Evolutionary conservation across 2,329 filamentous ascomycete genomes (phyloP), one percentile per base, ranked within the genome.

Genomic region (Stagonosporopsis chrysanthemi): DNA sequence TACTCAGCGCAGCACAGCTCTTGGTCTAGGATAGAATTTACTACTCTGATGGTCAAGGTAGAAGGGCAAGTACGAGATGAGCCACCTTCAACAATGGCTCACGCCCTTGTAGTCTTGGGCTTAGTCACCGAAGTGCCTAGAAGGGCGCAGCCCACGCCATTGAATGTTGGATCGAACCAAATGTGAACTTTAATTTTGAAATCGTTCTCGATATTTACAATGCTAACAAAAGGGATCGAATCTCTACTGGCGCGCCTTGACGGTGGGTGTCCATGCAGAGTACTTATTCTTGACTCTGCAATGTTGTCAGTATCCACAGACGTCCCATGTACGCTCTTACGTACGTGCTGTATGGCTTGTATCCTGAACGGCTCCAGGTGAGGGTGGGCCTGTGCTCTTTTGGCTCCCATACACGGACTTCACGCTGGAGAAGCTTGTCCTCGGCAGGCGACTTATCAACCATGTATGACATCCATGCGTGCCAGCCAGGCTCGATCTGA

Each of bases 401-500:
- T 58, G 88, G 83, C 76, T 97, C 92, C 90, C 93, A 98, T 35
- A 82, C 77, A 61, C 92, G 86, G 43, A 87, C 78, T 66, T 86
- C 83, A 49, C 87, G 81, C 69, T 87, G 84, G 62, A 96, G 73
- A 61, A 95, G 77, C 49, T 88, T 81, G 76, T 99, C 95, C 72
- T 89, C 79, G 35, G 83, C 86, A 1, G 95, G 95, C 35, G 94
- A 88, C 79, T 90, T 90, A 79, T 98, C 92, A 70, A 97, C 88
- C 80, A 88, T 82, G 81, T 99, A 98, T 65, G 92, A 92, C 69
- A 99, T 92, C 95, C 95, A 99, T 28, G 91, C 92, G 81, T 98
- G 95, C 95, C 95, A 99, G 78, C 94, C 91, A 47, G 94, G 93
- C 79, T 98, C 94, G 70, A 97, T 90, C 52, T 97, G 91, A 57